Conservation (phyloP, 192 early-diverging fungal species). For the Gonapodya prolifera region DNA sequence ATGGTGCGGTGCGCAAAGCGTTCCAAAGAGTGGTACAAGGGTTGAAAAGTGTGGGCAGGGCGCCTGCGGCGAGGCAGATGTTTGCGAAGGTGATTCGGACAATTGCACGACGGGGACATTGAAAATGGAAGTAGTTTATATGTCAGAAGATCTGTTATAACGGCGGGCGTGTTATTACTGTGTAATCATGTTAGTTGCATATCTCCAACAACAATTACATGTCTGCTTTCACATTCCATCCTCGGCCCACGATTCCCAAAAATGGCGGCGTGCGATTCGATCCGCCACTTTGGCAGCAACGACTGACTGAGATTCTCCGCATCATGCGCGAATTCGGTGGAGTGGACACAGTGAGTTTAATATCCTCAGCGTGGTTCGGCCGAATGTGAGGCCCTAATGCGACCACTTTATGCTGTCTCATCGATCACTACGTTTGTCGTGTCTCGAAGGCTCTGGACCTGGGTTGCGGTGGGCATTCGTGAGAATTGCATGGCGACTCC, state of each 20-base stretch:
- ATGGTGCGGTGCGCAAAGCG: neutral
- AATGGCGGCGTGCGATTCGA: neutral
- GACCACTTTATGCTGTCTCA: no score
- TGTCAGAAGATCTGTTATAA: neutral
- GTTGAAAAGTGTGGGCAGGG: neutral
- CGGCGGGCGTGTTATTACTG: neutral
- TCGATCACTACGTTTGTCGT: neutral
- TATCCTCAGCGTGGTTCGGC: neutral
- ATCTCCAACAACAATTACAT: neutral
- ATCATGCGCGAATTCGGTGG: neutral
- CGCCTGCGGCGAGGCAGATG: neutral
- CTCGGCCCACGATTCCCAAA: neutral
- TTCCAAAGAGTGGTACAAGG: neutral
- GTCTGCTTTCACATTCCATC: neutral
- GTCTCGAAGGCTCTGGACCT: neutral
- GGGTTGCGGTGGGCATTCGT: neutral
- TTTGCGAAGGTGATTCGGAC: neutral
- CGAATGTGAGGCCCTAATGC: no score
- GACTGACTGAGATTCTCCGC: neutral
- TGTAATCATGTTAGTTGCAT: neutral
- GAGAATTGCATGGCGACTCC: neutral
- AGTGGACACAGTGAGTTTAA: neutral
- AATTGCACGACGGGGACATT: neutral
- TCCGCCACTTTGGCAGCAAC: neutral
- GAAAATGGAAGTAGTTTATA: neutral